phyloP scores from a whole-genome alignment of 2,329 filamentous ascomycete species.

The Diaporthe ampelina region DNA sequence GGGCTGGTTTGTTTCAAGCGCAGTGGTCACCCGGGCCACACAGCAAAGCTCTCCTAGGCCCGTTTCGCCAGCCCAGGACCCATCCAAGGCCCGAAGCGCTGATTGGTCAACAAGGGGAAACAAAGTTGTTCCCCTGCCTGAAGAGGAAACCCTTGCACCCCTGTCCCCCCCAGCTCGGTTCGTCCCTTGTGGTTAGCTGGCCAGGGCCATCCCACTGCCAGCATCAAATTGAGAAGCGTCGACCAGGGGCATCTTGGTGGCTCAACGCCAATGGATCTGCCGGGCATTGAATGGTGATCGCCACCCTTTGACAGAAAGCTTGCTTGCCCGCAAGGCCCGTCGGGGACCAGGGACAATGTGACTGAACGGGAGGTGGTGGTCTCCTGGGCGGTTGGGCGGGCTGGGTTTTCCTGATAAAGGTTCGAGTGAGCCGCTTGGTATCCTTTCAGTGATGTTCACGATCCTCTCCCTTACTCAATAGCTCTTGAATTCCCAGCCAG shows the following conservation, averaged over 20 bases:
- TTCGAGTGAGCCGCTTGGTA: slow-evolving; percentile 21
- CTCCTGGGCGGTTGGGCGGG: not conserved
- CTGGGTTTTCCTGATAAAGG: slow-evolving; percentile 8
- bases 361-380: not conserved
- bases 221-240: not conserved
- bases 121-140: not conserved
- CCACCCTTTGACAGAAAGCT: slow-evolving; percentile 28
- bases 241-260: not conserved
- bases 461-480: slow-evolving; percentile 6
- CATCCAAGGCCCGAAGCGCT: not conserved
- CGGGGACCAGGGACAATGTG: slow-evolving; percentile 2
- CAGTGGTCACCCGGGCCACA: not conserved
- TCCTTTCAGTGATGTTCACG: not conserved
- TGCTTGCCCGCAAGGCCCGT: not conserved
- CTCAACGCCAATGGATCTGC: slow-evolving; percentile 20
- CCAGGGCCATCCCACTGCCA: not conserved
- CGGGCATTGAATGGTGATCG: slow-evolving; percentile 4
- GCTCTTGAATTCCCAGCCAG: not conserved
- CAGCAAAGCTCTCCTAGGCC: not conserved
- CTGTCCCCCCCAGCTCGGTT: not conserved
- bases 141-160: not conserved
- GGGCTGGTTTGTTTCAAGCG: slow-evolving; percentile 8
- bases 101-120: not conserved
- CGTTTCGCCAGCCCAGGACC: not conserved
- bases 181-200: slow-evolving; percentile 9